Percentiles rank a stretch among this genome's conserved stretches.
phyloP scores from a whole-genome alignment of 371 early-diverging fungal genomes.

The Rhizopus microsporus region DNA sequence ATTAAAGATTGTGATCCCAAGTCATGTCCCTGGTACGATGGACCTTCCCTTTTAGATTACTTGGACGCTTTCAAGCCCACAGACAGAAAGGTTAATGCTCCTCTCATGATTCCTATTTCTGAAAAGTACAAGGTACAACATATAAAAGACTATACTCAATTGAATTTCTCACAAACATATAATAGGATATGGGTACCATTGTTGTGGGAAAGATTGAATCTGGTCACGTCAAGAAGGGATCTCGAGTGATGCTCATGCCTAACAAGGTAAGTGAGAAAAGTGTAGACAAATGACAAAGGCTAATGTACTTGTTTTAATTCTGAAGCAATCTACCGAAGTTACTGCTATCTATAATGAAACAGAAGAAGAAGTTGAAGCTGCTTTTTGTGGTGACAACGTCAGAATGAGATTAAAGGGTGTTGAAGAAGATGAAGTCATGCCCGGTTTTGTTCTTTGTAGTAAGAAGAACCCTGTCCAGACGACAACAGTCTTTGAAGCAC shows the following conservation, averaged over 20 bases:
- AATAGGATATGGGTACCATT: constrained; percentile 93
- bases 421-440: constrained; percentile 90
- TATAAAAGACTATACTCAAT: background rate
- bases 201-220: constrained; percentile 96
- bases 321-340: constrained; percentile 66
- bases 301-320: background rate
- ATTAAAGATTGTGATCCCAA: constrained; percentile 77
- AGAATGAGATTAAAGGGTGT: constrained; percentile 87
- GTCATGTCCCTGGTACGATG: constrained; percentile 81
- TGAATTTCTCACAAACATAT: constrained; percentile 1
- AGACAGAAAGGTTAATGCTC: constrained; percentile 85
- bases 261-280: constrained; percentile 63
- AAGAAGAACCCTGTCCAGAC: constrained; percentile 77
- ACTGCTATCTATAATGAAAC: constrained; percentile 79
- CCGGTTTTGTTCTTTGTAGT: constrained; percentile 88
- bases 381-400: constrained; percentile 91
- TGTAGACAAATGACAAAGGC: background rate
- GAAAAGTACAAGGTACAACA: constrained; percentile 82
- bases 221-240: constrained; percentile 87
- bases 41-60: constrained; percentile 91
- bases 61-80: constrained; percentile 80
- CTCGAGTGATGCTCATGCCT: constrained; percentile 88
- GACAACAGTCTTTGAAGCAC: constrained; percentile 82
- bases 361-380: constrained; percentile 80
- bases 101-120: constrained; percentile 91